Evolutionary conservation across 768 basidiomycete genomes (phyloP).

Genomic region (Boletus rubroflammeus): DNA sequence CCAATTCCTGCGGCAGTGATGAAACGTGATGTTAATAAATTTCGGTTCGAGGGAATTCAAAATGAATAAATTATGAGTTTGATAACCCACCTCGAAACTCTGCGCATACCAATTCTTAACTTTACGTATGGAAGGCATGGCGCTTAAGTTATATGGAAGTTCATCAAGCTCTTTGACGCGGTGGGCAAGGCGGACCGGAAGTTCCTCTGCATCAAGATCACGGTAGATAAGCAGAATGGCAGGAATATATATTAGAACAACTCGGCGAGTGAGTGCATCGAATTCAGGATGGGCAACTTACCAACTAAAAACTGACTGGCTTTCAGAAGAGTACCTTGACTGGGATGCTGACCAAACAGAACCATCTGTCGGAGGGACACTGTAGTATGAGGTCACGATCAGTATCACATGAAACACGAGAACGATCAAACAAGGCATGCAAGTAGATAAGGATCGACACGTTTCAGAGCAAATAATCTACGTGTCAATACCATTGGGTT

Average conservation of each 20-base stretch:
- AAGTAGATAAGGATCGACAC: background rate
- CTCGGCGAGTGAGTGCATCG: background rate
- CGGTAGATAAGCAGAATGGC: background rate
- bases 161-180: conserved; percentile 19
- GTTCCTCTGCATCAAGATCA: conserved; percentile 8
- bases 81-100: conserved; percentile 15
- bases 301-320: conserved; percentile 16
- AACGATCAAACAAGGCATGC: background rate
- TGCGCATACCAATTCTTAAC: conserved; percentile 20
- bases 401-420: conserved; percentile 4
- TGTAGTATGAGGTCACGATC: background rate
- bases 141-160: conserved; percentile 14
- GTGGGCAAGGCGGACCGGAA: conserved; percentile 15
- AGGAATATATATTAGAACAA: background rate
- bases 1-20: conserved; percentile 6
- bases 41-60: background rate
- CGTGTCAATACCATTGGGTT: background rate
- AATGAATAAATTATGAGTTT: background rate
- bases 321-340: conserved; percentile 17
- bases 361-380: conserved; percentile 19
- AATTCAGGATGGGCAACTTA: background rate
- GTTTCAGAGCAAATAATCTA: background rate
- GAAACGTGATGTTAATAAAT: background rate
- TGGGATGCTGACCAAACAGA: conserved; percentile 17
- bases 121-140: conserved; percentile 18